Evolutionary conservation across 2,329 filamentous ascomycete genomes (phyloP).

Genomic region (Daldinia sp.): DNA sequence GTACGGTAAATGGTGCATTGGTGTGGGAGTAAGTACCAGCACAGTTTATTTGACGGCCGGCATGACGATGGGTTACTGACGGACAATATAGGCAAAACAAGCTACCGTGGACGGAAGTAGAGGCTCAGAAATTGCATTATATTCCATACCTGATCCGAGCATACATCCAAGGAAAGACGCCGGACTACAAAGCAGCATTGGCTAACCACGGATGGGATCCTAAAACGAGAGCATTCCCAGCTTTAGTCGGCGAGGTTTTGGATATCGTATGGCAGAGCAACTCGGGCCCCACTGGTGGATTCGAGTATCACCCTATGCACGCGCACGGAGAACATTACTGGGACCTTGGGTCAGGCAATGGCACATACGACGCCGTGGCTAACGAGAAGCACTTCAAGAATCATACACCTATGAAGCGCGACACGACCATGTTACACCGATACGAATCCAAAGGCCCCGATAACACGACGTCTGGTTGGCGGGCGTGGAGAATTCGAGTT

Average conservation of each 20-base stretch:
- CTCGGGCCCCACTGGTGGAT: constrained; percentile 47
- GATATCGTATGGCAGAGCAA: constrained; percentile 61
- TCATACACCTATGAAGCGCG: constrained; percentile 51
- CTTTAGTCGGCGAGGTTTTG: constrained; percentile 63
- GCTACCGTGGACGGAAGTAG: constrained; percentile 54
- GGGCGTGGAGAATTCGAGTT: constrained; percentile 64
- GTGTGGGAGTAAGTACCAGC: constrained; percentile 48
- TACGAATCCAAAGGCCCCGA: constrained; percentile 55
- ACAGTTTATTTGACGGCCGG: background rate
- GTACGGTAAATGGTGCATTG: constrained; percentile 44
- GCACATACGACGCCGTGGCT: constrained; percentile 58
- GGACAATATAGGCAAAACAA: constrained; percentile 50
- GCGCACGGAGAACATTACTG: constrained; percentile 62
- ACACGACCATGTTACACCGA: constrained; percentile 64
- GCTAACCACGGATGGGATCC: constrained; percentile 64
- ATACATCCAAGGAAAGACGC: constrained; percentile 59
- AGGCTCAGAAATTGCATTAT: constrained; percentile 36
- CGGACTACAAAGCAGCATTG: constrained; percentile 60
- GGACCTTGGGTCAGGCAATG: constrained; percentile 62
- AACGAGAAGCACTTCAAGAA: constrained; percentile 55
- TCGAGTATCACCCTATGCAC: constrained; percentile 63
- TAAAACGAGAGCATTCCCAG: constrained; percentile 58
- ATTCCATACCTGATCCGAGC: constrained; percentile 61
- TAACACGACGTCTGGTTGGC: constrained; percentile 61
- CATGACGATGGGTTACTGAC: constrained; percentile 12